These are phyloP conservation scores for Fusarium cicatricum DNA, from an alignment of 2,329 filamentous ascomycete genomes.

Conservation along the genomic window DNA sequence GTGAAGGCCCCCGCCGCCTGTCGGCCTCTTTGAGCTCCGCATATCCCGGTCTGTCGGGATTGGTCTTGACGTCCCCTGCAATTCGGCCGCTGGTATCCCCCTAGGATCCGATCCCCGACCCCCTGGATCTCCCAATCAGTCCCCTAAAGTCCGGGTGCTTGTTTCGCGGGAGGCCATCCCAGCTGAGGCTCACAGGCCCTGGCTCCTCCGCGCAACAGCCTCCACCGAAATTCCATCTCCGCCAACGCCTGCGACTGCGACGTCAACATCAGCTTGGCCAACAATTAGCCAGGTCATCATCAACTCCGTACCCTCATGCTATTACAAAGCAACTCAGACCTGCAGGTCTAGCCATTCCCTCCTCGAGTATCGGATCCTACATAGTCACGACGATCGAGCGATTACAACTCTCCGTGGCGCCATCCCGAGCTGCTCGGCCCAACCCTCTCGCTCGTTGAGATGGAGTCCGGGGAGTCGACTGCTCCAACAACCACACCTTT, in stretches of 20 bases:
- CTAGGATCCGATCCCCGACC: conserved; percentile 13
- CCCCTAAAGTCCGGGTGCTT: conserved; percentile 6
- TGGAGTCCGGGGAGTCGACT: conserved; percentile 48
- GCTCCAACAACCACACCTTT: conserved; percentile 31
- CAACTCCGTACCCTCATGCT: conserved; percentile 12
- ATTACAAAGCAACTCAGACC: conserved; percentile 4
- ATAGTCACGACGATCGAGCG: conserved; percentile 9
- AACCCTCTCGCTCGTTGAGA: conserved; percentile 47
- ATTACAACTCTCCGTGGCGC: conserved; percentile 31
- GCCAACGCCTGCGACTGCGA: conserved; percentile 35
- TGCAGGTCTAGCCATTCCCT: conserved; percentile 22
- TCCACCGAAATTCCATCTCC: conserved; percentile 40
- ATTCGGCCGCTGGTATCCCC: conserved; percentile 23
- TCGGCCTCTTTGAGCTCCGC: conserved; percentile 8
- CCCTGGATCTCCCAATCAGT: conserved; percentile 18
- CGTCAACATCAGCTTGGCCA: conserved; percentile 22
- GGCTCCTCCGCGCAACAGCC: conserved; percentile 36
- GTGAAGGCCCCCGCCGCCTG: too few relatives aligned
- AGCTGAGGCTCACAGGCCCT: conserved; percentile 33
- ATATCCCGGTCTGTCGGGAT: conserved; percentile 13
- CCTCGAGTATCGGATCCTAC: background rate
- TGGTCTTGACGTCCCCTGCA: conserved; percentile 18
- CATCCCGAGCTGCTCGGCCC: conserved; percentile 35
- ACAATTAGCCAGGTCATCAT: conserved; percentile 12
- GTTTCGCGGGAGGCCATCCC: conserved; percentile 15